Conservation (phyloP, 805 yeast species). For the Ogataea nonfermentans region DNA sequence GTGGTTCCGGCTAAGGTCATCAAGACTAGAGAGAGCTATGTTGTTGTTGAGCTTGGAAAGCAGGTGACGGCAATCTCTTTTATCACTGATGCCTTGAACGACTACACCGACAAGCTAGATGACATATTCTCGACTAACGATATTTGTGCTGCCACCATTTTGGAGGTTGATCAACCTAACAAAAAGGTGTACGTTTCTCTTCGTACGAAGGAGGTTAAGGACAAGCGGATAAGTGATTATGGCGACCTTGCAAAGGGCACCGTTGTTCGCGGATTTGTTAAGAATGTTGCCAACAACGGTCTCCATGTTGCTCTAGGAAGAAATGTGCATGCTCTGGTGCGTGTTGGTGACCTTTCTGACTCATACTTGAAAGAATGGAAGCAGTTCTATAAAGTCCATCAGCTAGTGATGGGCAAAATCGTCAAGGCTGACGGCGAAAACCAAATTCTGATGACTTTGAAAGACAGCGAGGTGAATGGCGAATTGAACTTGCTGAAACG, state of each 20-base stretch:
- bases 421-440: constrained; percentile 59
- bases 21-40: constrained; percentile 55
- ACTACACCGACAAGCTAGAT: constrained; percentile 53
- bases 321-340: constrained; percentile 71
- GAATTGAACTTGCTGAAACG: constrained; percentile 54
- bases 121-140: constrained; percentile 50
- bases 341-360: constrained; percentile 80
- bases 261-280: constrained; percentile 78
- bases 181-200: constrained; percentile 63
- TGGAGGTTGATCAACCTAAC: constrained; percentile 44
- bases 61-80: constrained; percentile 61
- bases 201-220: constrained; percentile 51
- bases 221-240: constrained; percentile 46
- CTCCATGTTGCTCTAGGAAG: constrained; percentile 75
- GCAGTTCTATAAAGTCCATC: constrained; percentile 65
- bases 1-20: constrained; percentile 61
- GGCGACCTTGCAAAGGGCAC: constrained; percentile 65
- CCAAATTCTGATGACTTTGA: constrained; percentile 72
- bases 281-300: constrained; percentile 71
- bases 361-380: constrained; percentile 86
- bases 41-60: constrained; percentile 68
- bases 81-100: constrained; percentile 75
- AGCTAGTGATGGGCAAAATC: constrained; percentile 73
- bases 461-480: constrained; percentile 77
- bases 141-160: constrained; percentile 56